Evolutionary conservation across 176 grass and related monocot genomes (phyloP).

Genomic region (Echinochloa phyllopogon): DNA sequence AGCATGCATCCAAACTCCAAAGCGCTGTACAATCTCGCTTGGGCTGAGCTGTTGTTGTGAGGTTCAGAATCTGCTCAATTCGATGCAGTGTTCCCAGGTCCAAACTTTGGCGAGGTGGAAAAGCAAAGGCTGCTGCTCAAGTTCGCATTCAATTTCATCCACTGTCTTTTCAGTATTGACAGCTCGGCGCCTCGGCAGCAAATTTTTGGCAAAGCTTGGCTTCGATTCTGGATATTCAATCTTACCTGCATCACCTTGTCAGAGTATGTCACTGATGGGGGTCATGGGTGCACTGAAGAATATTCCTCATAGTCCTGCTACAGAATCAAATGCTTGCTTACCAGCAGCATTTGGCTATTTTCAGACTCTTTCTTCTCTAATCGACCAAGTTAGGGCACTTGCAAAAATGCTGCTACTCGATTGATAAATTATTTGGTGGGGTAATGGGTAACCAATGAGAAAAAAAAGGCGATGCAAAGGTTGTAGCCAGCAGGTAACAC

Average conservation of each 20-base stretch:
- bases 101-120: conserved; percentile 29
- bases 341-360: background rate
- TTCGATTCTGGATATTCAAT: too few species aligned
- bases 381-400: background rate
- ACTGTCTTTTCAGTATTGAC: conserved; percentile 29
- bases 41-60: background rate
- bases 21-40: conserved; percentile 15
- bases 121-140: conserved; percentile 33
- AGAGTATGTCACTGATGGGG: background rate
- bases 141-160: conserved; percentile 3
- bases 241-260: background rate
- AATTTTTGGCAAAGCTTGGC: too few species aligned
- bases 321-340: background rate
- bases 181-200: too few species aligned
- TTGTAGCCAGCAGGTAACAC: background rate
- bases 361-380: background rate
- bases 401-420: conserved; percentile 11
- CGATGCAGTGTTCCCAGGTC: background rate
- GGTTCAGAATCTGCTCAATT: conserved; percentile 18
- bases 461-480: background rate
- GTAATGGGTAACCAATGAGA: background rate
- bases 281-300: background rate
- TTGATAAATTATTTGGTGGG: conserved; percentile 22
- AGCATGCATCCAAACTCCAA: background rate
- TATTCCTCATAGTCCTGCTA: background rate